These are phyloP conservation scores for Starmerella apicola DNA, from an alignment of 805 yeast species.

Conservation along the genomic window DNA sequence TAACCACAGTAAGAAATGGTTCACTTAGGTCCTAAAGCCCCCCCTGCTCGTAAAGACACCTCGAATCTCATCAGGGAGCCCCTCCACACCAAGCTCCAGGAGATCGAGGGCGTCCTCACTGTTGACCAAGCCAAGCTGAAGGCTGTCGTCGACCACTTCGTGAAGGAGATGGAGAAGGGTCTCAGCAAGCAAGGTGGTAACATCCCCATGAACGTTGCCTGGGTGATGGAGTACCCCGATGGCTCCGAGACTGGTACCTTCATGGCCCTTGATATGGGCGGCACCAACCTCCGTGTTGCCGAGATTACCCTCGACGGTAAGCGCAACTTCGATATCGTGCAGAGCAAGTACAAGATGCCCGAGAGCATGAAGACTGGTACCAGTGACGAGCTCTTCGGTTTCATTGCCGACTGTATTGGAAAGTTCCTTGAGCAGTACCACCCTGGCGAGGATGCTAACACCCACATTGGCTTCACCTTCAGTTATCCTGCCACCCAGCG, in stretches of 20 bases:
- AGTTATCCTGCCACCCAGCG: conserved; percentile 68
- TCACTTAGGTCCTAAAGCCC: conserved; percentile 71
- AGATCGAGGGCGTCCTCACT: conserved; percentile 49
- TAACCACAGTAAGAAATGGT: conserved; percentile 40
- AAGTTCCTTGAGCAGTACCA: conserved; percentile 60
- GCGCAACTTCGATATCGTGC: conserved; percentile 72
- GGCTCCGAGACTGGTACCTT: conserved; percentile 84
- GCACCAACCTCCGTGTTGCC: conserved; percentile 90
- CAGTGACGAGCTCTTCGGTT: conserved; percentile 62
- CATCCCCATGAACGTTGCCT: conserved; percentile 94
- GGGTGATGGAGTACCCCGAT: conserved; percentile 90
- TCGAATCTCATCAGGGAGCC: conserved; percentile 50
- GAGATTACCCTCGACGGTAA: conserved; percentile 73
- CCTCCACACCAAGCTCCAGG: conserved; percentile 44
- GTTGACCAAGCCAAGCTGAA: conserved; percentile 49
- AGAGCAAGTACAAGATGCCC: conserved; percentile 77
- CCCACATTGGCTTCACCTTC: conserved; percentile 90
- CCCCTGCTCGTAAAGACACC: conserved; percentile 65
- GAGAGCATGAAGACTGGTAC: conserved; percentile 64
- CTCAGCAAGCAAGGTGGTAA: conserved; percentile 53
- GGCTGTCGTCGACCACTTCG: conserved; percentile 62
- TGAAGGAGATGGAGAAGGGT: conserved; percentile 70
- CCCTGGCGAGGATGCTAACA: conserved; percentile 40
- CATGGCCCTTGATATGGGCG: conserved; percentile 92
- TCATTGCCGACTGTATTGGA: conserved; percentile 71